Conservation (phyloP, 805 yeast genomes). For the Candida coleopterorum region DNA sequence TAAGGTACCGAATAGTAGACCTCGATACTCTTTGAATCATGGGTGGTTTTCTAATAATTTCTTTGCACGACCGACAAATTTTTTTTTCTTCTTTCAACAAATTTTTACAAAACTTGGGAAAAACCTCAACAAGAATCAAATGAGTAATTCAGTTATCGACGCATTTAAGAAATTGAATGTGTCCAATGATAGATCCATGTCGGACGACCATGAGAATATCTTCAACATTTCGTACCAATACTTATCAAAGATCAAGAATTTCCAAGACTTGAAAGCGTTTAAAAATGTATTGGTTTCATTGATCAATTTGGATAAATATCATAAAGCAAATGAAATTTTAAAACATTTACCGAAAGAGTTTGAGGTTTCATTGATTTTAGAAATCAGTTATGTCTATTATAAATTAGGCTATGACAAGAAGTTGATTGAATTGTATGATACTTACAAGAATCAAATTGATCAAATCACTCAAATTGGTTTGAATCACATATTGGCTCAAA, state of each 20-base stretch:
- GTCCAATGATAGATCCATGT: constrained; percentile 15
- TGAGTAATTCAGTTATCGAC: constrained; percentile 37
- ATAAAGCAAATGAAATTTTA: constrained; percentile 42
- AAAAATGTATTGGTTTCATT: constrained; percentile 50
- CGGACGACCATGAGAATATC: constrained; percentile 33
- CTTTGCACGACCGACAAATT: not conserved
- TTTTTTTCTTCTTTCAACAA: not conserved
- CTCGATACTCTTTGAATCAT: constrained; percentile 1
- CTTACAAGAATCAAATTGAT: constrained; percentile 1
- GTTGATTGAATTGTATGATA: constrained; percentile 17
- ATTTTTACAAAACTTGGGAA: not conserved
- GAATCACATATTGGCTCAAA: constrained; percentile 51
- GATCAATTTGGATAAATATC: constrained; percentile 55
- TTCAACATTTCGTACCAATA: constrained; percentile 38
- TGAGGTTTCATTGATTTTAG: constrained; percentile 37
- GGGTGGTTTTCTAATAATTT: not conserved
- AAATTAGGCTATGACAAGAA: constrained; percentile 43
- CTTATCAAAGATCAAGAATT: constrained; percentile 33
- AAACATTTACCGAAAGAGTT: constrained; percentile 34
- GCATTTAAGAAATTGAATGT: constrained; percentile 39
- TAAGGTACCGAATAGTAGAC: too few relatives aligned
- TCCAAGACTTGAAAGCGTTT: constrained; percentile 32
- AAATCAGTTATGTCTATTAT: constrained; percentile 57
- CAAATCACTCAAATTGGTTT: constrained; percentile 26
- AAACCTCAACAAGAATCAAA: constrained; percentile 11